A percentile compares a stretch with the other conserved stretches of the same genome.
These are phyloP conservation scores for Pistacia integerrima DNA, from an alignment of 345 rosid species.

Conservation along the genomic window DNA sequence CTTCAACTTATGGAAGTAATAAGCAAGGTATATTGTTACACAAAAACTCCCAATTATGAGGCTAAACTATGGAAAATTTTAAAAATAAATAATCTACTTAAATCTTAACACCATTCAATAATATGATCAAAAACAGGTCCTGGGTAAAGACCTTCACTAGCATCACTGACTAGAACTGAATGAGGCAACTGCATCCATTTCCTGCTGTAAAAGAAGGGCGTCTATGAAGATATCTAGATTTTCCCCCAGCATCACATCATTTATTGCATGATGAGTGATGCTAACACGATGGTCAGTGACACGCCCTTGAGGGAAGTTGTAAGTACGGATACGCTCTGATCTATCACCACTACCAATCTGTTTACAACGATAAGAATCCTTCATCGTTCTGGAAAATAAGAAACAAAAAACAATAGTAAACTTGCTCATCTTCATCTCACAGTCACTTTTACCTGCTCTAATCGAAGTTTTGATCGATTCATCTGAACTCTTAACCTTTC, in stretches of 20 bases:
- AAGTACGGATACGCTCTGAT: constrained; percentile 88
- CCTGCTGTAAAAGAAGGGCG: constrained; percentile 86
- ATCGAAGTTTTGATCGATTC: constrained; percentile 77
- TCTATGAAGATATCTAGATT: constrained; percentile 76
- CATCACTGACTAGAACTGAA: constrained; percentile 55
- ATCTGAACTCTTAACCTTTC: constrained; percentile 78
- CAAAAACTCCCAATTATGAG: not conserved
- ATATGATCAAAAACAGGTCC: not conserved
- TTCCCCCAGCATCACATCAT: constrained; percentile 84
- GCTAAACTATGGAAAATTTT: not conserved
- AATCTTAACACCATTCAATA: not conserved
- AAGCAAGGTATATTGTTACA: not conserved
- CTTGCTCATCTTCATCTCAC: not conserved
- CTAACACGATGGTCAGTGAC: constrained; percentile 91
- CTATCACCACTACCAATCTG: constrained; percentile 96
- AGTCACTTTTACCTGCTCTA: constrained; percentile 66
- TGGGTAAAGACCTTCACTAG: not conserved
- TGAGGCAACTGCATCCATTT: constrained; percentile 91
- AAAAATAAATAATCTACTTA: not conserved
- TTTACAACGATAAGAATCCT: constrained; percentile 23
- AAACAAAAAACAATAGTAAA: not conserved
- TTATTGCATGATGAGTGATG: constrained; percentile 75
- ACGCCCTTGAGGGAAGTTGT: constrained; percentile 94
- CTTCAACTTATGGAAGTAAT: not conserved
- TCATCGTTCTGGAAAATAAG: constrained; percentile 17